These are phyloP conservation scores for Debaryomycetaceae sp. DNA, from an alignment of 1,139 yeast species.

Conservation along the genomic window DNA sequence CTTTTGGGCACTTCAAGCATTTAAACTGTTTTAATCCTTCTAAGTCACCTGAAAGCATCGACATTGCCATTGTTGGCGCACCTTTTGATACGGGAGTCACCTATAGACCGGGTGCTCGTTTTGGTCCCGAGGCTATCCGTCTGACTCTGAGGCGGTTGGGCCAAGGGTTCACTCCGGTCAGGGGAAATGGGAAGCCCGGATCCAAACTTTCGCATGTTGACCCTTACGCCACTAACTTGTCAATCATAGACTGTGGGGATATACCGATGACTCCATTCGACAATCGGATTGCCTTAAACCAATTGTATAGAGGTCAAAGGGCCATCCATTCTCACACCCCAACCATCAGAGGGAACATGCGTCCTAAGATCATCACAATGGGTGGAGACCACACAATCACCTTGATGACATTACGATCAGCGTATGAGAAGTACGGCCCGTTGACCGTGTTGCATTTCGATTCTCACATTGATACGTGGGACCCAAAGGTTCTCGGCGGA, in stretches of 20 bases:
- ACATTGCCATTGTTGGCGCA: conserved; percentile 49
- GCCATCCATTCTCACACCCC: conserved; percentile 31
- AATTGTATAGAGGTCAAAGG: conserved; percentile 46
- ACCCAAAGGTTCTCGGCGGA: conserved; percentile 52
- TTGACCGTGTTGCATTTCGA: conserved; percentile 52
- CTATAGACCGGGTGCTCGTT: conserved; percentile 47
- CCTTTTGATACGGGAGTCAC: conserved; percentile 51
- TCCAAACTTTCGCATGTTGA: conserved; percentile 17
- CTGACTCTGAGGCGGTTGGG: conserved; percentile 37
- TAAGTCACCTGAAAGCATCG: conserved; percentile 18
- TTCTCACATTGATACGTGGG: conserved; percentile 60
- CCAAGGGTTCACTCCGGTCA: conserved; percentile 27
- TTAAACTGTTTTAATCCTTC: conserved; percentile 32
- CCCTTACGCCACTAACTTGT: conserved; percentile 25
- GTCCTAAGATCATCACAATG: conserved; percentile 43
- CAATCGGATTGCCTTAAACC: conserved; percentile 49
- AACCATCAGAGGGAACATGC: conserved; percentile 9
- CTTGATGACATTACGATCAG: conserved; percentile 46
- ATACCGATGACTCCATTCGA: conserved; percentile 55
- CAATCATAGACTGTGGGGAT: conserved; percentile 52
- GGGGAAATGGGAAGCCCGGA: conserved; percentile 22
- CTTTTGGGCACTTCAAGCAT: conserved; percentile 41
- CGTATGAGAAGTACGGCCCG: conserved; percentile 41
- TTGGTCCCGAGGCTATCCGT: conserved; percentile 47
- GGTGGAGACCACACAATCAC: conserved; percentile 61